These are phyloP conservation scores for Ceraceosorus guamensis DNA, from an alignment of 1,284 basidiomycete genomes.

Conservation along the genomic window DNA sequence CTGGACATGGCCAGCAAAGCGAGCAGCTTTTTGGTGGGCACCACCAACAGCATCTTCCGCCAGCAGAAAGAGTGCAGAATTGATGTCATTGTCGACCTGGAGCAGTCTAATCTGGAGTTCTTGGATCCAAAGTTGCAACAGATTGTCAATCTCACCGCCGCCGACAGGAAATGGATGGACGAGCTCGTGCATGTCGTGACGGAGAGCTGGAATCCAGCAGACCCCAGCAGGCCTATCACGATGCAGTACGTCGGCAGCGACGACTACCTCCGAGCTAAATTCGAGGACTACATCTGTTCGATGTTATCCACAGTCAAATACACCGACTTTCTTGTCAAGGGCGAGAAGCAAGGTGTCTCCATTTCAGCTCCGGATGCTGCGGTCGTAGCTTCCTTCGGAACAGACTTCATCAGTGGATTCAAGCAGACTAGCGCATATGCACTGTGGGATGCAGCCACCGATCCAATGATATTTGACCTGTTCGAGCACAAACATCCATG, in stretches of 20 bases:
- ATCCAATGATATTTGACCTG: slow-evolving; percentile 42
- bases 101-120: slow-evolving; percentile 35
- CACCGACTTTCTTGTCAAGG: slow-evolving; percentile 28
- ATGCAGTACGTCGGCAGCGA: slow-evolving; percentile 47
- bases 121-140: slow-evolving; percentile 68
- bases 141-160: slow-evolving; percentile 71
- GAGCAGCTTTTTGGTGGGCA: slow-evolving; percentile 72
- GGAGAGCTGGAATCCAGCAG: slow-evolving; percentile 42
- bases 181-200: slow-evolving; percentile 49
- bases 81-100: slow-evolving; percentile 74
- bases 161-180: slow-evolving; percentile 94
- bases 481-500: slow-evolving; percentile 43
- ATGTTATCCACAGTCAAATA: slow-evolving; percentile 41
- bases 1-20: slow-evolving; percentile 71
- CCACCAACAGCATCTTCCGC: slow-evolving; percentile 91
- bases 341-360: slow-evolving; percentile 18
- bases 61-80: slow-evolving; percentile 75
- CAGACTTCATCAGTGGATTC: slow-evolving; percentile 37
- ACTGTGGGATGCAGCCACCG: slow-evolving; percentile 34
- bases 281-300: slow-evolving; percentile 37
- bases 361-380: slow-evolving; percentile 17
- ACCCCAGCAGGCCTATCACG: slow-evolving; percentile 38
- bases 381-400: slow-evolving; percentile 20
- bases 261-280: slow-evolving; percentile 38
- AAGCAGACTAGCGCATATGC: slow-evolving; percentile 28